phyloP scores from a whole-genome alignment of 345 rosid species.

The Acer yangbiense region DNA sequence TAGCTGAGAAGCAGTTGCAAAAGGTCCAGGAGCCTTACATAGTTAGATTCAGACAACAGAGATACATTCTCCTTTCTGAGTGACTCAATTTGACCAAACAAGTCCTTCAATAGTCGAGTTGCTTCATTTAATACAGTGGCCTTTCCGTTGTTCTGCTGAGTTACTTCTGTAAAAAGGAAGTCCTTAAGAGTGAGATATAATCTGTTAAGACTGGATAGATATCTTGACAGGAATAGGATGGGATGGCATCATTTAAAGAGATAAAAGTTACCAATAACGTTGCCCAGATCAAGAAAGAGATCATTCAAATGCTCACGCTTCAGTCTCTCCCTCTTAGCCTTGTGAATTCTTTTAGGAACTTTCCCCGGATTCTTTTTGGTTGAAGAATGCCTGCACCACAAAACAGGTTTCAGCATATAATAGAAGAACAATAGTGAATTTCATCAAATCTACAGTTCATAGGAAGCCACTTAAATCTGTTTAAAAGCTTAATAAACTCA shows the following conservation, averaged over 20 bases:
- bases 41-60: constrained; percentile 74
- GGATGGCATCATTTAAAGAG: constrained; percentile 7
- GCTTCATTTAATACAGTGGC: constrained; percentile 75
- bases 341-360: constrained; percentile 78
- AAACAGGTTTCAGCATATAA: constrained; percentile 14
- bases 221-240: not conserved
- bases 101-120: constrained; percentile 70
- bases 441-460: not conserved
- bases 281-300: constrained; percentile 75
- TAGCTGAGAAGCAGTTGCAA: not conserved
- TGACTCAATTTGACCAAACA: constrained; percentile 64
- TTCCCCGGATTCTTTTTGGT: constrained; percentile 52
- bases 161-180: constrained; percentile 46
- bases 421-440: not conserved
- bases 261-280: constrained; percentile 60
- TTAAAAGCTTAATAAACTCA: not conserved
- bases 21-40: constrained; percentile 47
- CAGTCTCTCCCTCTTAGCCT: constrained; percentile 88
- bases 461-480: not conserved
- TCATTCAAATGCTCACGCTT: constrained; percentile 97
- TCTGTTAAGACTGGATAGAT: not conserved
- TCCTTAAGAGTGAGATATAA: constrained; percentile 9
- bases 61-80: constrained; percentile 72
- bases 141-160: constrained; percentile 77
- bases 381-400: constrained; percentile 44